Base-by-base conservation (phyloP, 225 moss, liverwort and hornwort species). In the Sphagnum contortum region DNA sequence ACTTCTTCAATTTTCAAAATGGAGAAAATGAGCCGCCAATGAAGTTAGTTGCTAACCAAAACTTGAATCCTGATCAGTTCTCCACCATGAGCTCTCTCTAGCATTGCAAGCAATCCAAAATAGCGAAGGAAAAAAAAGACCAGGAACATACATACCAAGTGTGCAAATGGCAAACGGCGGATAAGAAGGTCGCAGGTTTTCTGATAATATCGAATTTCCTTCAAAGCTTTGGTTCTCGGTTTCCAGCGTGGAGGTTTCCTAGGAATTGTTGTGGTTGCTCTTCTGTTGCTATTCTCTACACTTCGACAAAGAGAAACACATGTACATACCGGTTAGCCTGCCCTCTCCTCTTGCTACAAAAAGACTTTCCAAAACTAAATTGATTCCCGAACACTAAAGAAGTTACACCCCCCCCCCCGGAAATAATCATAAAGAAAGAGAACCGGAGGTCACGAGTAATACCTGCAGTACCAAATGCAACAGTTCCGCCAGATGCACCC, bases 131-230 rank as follows among this genome's bases (percentile, higher is more conserved):
- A 46, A 53, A 54, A 13, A 54, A 29, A 29, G 0, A 29, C 29
- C 29, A 29, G 29, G 29, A 29, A 29, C 1, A 29, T 29, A 74
- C 85, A 70, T 46, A 81, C 90, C 62, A 73, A 80, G 75, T 80
- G 83, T 8, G 77, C 83, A 63, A 83, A 83, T 9, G 83, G 80
- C 57, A 83, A 77, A 45, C 80, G 80, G 49, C 74, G 83, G 57
- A 82, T 76, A 68, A 82, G 82, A 54, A 83, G 83, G 64, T 83
- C 83, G 63, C 77, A 75, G 49, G 72, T 80, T 61, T 83, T 83
- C 60, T 83, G 83, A 48, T 80, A 83, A n/a, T 75, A 52, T 48
- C 83, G 75, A 59, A 83, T 83, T 75, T 83, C 83, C 68, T 68
- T 69, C 74, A 83, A 77, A 47, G 83, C 83, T 62, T 80, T 83